Evolutionary conservation across 2,329 filamentous ascomycete species (phyloP), one percentile per base, ranked within the genome.

Genomic region (Fusarium sp.): DNA sequence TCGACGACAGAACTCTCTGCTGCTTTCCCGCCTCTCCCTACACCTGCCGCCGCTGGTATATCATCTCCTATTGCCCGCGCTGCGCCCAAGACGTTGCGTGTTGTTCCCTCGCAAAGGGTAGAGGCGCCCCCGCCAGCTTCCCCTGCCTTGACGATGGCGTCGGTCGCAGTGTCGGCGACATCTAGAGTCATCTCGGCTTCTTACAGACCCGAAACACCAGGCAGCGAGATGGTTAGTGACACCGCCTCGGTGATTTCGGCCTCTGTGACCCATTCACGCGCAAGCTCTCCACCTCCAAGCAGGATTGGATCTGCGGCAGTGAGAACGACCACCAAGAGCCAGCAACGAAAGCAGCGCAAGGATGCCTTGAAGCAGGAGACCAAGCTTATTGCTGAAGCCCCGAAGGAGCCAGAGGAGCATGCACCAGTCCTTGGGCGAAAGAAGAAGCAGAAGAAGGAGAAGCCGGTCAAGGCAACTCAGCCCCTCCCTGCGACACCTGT

Each of bases 371-470:
- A 89, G 74, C 88, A 89, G 73, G 89, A 91, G 61, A 85, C 84
- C 3, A 84, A 83, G 16, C 77, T 84, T 33, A 84, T 89, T 64
- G 81, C 79, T 3, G 86, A 87, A 66, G 72, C 80, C 1, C 74
- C 86, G 68, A 83, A 84, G 53, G 89, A 90, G 63, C 78, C 83
- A 11, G 83, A 87, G 56, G 85, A 88, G 69, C 86, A 87, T 70
- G 92, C 89, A 7, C 92, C 93, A 0, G 91, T 96, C 40, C 78
- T 93, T 53, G 91, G 91, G 33, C 87, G 92, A 57, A 93, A 93
- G 83, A 95, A 93, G 83, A 96, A 95, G 81, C 88, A 92, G 77
- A 93, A 92, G 83, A 95, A 93, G 80, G 89, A 91, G 73, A 90
- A 87, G 73, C 78, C 78, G 13, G 33, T 59, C 7, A 78, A 78